These are phyloP conservation scores for Anethum foeniculum DNA, from an alignment of 140 eudicot genomes.

Conservation along the genomic window DNA sequence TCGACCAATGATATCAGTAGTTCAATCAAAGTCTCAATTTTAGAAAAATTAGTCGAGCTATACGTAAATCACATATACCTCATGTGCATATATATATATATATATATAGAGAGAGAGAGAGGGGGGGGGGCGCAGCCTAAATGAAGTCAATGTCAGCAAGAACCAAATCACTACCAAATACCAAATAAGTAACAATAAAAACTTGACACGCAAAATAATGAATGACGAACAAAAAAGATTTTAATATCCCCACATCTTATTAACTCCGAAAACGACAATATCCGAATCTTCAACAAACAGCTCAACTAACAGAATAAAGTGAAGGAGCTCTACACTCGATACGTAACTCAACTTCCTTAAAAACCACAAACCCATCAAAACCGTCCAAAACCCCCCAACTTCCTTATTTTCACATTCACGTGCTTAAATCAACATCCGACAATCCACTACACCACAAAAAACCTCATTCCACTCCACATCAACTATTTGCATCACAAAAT, in stretches of 20 bases:
- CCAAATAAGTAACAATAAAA: neutral
- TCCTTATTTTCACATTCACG: neutral
- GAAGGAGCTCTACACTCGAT: neutral
- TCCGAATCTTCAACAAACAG: neutral
- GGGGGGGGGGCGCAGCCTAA: neutral
- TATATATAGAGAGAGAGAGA: too few species aligned
- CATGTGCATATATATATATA: neutral
- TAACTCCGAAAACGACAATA: neutral
- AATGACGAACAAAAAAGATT: neutral
- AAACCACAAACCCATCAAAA: neutral
- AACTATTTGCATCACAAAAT: neutral
- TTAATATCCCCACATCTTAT: neutral
- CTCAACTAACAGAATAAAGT: neutral
- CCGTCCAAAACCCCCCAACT: neutral
- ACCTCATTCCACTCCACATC: neutral
- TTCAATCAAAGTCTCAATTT: neutral
- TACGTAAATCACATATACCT: neutral
- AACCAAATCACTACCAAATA: neutral
- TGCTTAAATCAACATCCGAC: neutral
- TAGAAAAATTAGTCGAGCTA: neutral
- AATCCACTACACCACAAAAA: neutral
- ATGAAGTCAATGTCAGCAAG: constrained; percentile 1
- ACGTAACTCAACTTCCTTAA: neutral
- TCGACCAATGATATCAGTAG: neutral
- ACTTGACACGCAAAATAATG: neutral